phyloP scores from a whole-genome alignment of 495 filamentous ascomycete species.

The Penicillium robsamsonii region DNA sequence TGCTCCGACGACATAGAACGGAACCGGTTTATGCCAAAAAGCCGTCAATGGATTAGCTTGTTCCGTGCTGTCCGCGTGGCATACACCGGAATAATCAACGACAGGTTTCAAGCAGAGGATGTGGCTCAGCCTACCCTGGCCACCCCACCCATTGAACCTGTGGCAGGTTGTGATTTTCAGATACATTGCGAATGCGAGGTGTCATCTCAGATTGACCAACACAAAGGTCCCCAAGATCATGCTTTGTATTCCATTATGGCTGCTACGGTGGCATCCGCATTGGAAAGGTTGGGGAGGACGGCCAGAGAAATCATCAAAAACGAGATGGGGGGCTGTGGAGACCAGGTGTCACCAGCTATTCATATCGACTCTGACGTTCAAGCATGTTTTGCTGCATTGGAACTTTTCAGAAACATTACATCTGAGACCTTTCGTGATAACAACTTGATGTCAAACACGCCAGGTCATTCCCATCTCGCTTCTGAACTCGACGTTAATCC shows the following conservation, averaged over 20 bases:
- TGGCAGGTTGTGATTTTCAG: background rate
- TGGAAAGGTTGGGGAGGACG: background rate
- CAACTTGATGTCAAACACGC: background rate
- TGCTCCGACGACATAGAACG: conserved; percentile 14
- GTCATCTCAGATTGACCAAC: background rate
- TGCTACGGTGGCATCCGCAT: background rate
- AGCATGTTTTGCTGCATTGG: conserved; percentile 1
- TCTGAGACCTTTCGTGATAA: conserved; percentile 6
- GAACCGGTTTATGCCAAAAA: conserved; percentile 28
- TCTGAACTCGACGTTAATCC: background rate
- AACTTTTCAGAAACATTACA: background rate
- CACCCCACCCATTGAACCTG: background rate
- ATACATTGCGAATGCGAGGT: background rate
- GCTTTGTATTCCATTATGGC: background rate
- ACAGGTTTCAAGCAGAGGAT: conserved; percentile 4
- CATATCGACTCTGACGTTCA: background rate
- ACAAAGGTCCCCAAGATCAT: background rate
- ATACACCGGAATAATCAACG: conserved; percentile 34
- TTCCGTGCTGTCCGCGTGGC: conserved; percentile 39
- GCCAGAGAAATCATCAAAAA: background rate
- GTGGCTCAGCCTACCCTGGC: background rate
- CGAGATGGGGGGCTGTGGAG: background rate
- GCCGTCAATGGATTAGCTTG: conserved; percentile 42
- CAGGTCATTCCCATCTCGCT: background rate
- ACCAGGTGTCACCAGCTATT: no score